These are phyloP conservation scores for Phaseolus coccineus DNA, from an alignment of 331 rosid species.

Conservation along the genomic window DNA sequence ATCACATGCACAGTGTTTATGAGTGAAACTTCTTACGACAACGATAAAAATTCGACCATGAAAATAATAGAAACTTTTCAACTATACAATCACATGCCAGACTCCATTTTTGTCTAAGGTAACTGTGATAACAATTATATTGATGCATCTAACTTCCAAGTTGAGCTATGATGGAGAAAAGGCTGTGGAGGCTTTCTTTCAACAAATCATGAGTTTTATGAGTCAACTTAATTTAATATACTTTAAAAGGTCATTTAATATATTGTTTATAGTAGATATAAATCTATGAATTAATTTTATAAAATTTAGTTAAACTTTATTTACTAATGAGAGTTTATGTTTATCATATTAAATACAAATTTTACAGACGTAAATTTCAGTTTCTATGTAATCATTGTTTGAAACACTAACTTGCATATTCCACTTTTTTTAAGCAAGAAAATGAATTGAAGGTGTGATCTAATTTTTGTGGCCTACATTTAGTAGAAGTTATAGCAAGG, in stretches of 20 bases:
- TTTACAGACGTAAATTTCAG: no score
- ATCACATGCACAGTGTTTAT: conserved; percentile 32
- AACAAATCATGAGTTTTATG: not conserved
- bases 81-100: conserved; percentile 42
- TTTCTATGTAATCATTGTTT: no score
- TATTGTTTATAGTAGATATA: no score
- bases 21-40: conserved; percentile 17
- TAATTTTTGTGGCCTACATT: conserved; percentile 43
- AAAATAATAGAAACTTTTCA: conserved; percentile 12
- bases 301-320: no score
- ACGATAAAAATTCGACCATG: not conserved
- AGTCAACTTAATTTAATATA: not conserved
- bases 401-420: no score
- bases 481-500: conserved; percentile 8
- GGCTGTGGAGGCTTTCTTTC: conserved; percentile 36
- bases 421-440: conserved; percentile 6
- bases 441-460: conserved; percentile 37
- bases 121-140: conserved; percentile 14
- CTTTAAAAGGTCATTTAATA: not conserved
- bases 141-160: conserved; percentile 32
- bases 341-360: no score
- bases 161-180: conserved; percentile 33
- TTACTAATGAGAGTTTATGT: no score
- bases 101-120: conserved; percentile 20
- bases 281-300: no score